A percentile compares a stretch with the other conserved stretches of the same genome.
phyloP scores from a whole-genome alignment of 148 eudicot genomes.

The Cornus florida region DNA sequence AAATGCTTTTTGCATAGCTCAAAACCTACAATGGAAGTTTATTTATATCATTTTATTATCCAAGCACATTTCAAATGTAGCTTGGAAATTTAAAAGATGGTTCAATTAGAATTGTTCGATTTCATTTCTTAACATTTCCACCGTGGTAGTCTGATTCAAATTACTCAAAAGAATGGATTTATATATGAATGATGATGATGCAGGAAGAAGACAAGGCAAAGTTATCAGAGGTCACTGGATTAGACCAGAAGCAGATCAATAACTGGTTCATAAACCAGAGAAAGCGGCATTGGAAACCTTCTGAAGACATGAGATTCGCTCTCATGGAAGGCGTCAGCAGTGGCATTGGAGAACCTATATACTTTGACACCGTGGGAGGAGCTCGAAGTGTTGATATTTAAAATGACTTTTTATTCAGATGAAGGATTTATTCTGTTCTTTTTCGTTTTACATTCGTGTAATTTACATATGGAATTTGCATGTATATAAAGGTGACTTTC shows the following conservation, averaged over 20 bases:
- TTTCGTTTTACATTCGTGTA: background rate
- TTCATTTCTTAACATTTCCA: background rate
- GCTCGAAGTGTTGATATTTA: constrained; percentile 25
- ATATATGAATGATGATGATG: background rate
- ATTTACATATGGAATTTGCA: background rate
- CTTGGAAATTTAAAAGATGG: background rate
- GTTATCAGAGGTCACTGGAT: constrained; percentile 38
- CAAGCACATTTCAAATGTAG: background rate
- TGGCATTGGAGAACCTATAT: constrained; percentile 20
- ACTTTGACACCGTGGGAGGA: constrained; percentile 29
- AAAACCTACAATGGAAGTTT: background rate
- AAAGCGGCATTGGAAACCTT: constrained; percentile 54
- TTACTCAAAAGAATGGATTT: background rate
- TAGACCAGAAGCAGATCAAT: constrained; percentile 51
- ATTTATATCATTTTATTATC: background rate
- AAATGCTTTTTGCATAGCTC: too few species aligned
- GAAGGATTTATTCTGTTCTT: background rate
- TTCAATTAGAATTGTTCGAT: background rate
- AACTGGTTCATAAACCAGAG: constrained; percentile 57
- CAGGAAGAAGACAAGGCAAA: constrained; percentile 50
- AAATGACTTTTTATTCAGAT: constrained; percentile 1
- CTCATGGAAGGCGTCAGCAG: constrained; percentile 46
- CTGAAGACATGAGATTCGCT: constrained; percentile 49
- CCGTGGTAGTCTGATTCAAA: background rate
- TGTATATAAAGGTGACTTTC: background rate